Evolutionary conservation across 2,329 filamentous ascomycete species (phyloP).

Genomic region (Mariannaea sp.): DNA sequence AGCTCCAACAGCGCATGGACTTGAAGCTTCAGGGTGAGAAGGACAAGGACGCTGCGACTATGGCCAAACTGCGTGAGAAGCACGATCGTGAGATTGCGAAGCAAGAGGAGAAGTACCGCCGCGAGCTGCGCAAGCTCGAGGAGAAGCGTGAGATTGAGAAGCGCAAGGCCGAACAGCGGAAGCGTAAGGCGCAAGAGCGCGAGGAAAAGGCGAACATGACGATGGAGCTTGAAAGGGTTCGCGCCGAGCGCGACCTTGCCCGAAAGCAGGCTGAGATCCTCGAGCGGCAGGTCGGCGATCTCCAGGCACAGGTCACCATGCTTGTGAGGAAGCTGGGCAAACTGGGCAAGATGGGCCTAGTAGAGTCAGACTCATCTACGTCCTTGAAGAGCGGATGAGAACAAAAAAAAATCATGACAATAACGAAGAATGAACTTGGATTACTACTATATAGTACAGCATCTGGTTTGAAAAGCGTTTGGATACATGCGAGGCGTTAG

Average conservation of each 20-base stretch:
- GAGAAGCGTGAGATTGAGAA: constrained; percentile 67
- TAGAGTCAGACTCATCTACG: constrained; percentile 47
- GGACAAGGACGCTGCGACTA: constrained; percentile 54
- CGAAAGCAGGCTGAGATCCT: constrained; percentile 59
- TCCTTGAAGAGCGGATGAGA: constrained; percentile 29
- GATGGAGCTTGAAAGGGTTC: constrained; percentile 58
- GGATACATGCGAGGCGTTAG: constrained; percentile 30
- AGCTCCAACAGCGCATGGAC: constrained; percentile 54
- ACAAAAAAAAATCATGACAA: background rate
- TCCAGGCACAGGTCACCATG: constrained; percentile 65
- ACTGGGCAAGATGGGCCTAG: constrained; percentile 45
- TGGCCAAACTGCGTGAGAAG: constrained; percentile 65
- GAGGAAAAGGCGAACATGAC: constrained; percentile 56
- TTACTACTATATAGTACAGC: no score
- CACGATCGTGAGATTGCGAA: constrained; percentile 67
- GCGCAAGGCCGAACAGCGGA: constrained; percentile 59
- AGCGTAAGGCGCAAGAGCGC: constrained; percentile 56
- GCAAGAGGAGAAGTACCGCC: constrained; percentile 68
- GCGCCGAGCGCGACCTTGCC: constrained; percentile 58
- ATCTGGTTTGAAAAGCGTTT: constrained; percentile 14
- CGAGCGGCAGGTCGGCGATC: constrained; percentile 58
- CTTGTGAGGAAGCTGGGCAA: constrained; percentile 60
- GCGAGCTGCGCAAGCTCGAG: constrained; percentile 67
- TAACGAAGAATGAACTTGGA: constrained; percentile 6
- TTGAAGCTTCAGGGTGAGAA: constrained; percentile 53